Evolutionary conservation across 495 filamentous ascomycete species (phyloP), one percentile per base, ranked within the genome.

Genomic region (Oidiodendron maius): DNA sequence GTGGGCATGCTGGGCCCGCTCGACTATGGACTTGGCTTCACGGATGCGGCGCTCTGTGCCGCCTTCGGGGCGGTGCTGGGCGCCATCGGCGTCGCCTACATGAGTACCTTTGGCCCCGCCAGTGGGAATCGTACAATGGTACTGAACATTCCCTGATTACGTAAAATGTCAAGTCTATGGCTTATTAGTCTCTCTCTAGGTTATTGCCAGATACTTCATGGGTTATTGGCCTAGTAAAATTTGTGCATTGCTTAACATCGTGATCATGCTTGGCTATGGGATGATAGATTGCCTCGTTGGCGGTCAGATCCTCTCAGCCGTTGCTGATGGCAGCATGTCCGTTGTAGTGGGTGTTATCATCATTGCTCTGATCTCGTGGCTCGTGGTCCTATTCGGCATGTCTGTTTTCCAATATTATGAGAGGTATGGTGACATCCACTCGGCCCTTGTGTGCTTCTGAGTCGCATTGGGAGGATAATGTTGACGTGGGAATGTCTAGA

Each of bases 181-280:
- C 35, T 43, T 25, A 26, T 15, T 26, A 24, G 3, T 39, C 9
- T 5, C 38, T 2, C 22, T 21, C 34, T 56, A 83, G 75, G 78
- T 84, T 13, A 76, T 88, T 49, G 71, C 80, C 10, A 74, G 84
- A 16, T 90, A 81, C 63, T 76, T 77, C 26, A 87, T 88, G 76
- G 86, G 85, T 23, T 89, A 82, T 75, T 89, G 80, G 77, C 85
- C 86, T 1, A 78, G 75, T 57, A 88, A 87, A 64, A 64, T 89
- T 9, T 71, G 86, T 34, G 82, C 83, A 9, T 48, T 87, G 12
- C 65, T 90, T 43, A 86, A 88, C 49, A 67, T 89, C 15, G 74
- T 88, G 30, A 74, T 86, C 46, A 77, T 87, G 64, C 64, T 87
- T 18, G 85, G 85, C 13, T 90, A 88, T 51, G 70, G 73, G 38